These are phyloP conservation scores for Cladosporium sp. DNA, from an alignment of 2,329 filamentous ascomycete species.

Conservation along the genomic window DNA sequence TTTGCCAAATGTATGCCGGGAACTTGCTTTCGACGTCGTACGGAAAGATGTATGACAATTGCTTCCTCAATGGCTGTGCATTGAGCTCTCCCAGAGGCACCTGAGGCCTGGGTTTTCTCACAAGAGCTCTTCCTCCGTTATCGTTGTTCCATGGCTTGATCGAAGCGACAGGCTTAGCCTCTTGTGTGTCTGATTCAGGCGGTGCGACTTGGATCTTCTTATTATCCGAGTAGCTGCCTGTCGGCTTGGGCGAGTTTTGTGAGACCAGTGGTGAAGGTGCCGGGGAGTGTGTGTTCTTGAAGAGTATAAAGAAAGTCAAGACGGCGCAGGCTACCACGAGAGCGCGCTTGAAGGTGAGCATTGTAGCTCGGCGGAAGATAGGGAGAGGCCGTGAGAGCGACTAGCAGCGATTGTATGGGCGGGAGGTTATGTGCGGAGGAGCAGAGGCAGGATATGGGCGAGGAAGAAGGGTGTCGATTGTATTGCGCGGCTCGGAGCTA, in stretches of 20 bases:
- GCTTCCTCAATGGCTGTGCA: constrained; percentile 67
- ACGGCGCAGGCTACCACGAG: constrained; percentile 66
- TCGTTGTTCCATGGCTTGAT: constrained; percentile 22
- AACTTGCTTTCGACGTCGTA: constrained; percentile 88
- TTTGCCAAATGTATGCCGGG: constrained; percentile 98
- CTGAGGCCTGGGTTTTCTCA: constrained; percentile 48
- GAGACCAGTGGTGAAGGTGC: constrained; percentile 17
- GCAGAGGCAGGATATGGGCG: neutral
- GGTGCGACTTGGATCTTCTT: constrained; percentile 28
- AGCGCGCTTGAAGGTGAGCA: constrained; percentile 76
- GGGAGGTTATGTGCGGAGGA: neutral
- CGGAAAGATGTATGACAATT: constrained; percentile 87
- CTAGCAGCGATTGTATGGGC: neutral
- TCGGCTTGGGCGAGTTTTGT: constrained; percentile 34
- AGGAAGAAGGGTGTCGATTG: neutral
- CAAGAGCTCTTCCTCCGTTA: constrained; percentile 24
- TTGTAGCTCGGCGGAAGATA: constrained; percentile 33
- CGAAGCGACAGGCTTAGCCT: constrained; percentile 26
- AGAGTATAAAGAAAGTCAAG: constrained; percentile 64
- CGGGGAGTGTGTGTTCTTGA: constrained; percentile 54
- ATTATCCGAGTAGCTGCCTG: constrained; percentile 33
- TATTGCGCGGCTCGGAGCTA: neutral
- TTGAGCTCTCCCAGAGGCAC: constrained; percentile 65
- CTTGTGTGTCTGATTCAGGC: constrained; percentile 15
- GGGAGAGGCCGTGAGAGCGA: neutral